Base-by-base conservation (phyloP, 2,329 filamentous ascomycete genomes). In the Nigrospora oryzae region DNA sequence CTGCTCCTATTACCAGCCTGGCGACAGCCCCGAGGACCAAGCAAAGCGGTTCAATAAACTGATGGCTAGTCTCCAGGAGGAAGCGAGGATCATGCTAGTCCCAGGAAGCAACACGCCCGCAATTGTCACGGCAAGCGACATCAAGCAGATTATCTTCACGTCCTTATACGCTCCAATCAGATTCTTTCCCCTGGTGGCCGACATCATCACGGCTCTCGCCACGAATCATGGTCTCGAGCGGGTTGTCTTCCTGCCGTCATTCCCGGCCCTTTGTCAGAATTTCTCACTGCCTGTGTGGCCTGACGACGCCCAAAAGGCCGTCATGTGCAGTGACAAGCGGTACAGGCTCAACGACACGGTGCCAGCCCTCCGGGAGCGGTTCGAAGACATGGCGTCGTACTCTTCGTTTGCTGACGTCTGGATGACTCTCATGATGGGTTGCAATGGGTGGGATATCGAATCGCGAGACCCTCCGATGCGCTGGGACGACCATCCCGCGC, bases 1-100 rank as follows among this genome's bases (percentile, higher is more conserved):
- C 13, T 75, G 71, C 48, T 50, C 51, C 5, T 54, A 74, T 41
- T 67, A 61, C 42, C 63, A 63, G 10, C 43, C 56, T 5, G 63
- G 64, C 13, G 62, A 67, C 36, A 53, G 56, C 2, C 46, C 58
- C 6, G 56, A 57, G 11, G 58, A 59, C 40, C 45, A 67, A 19
- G 51, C 48, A 36, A 38, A 46, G 16, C 56, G 64, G 14, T 63
- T 66, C 40, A 42, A 57, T 2, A 43, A 50, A 6, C 49, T 63
- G 5, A 54, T 71, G 49, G 48, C 52, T 11, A 45, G 47, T 19
- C 55, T 73, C 10, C 51, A 61, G 38, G 49, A 56, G 23, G 51
- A 63, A 31, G 66, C 68, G 7, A 53, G 63, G 11, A 57, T 59
- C 11, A 57, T 63, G 32, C 48, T 63, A 10, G 49, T 59, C n/a